phyloP scores from a whole-genome alignment of 805 yeast genomes.

The Cyberlindnera petersonii region DNA sequence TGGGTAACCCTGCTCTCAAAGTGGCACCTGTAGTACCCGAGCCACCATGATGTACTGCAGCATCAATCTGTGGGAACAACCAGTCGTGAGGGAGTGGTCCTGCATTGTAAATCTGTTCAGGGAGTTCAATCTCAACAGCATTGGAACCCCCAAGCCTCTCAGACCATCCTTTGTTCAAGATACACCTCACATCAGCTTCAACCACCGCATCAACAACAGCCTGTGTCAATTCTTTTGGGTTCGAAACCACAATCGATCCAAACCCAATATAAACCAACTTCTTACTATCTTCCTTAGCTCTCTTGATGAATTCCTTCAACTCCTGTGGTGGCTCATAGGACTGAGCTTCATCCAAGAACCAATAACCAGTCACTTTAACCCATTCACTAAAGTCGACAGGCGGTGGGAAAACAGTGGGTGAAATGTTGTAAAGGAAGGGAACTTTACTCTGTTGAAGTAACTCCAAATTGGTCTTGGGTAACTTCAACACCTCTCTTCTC shows the following conservation, averaged over 20 bases:
- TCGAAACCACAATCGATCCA: constrained; percentile 89
- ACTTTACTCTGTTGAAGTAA: constrained; percentile 70
- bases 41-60: constrained; percentile 97
- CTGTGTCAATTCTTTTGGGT: constrained; percentile 72
- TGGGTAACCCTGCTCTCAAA: constrained; percentile 80
- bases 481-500: constrained; percentile 64
- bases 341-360: constrained; percentile 76
- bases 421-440: constrained; percentile 85
- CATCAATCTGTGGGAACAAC: constrained; percentile 86
- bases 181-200: constrained; percentile 79
- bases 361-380: constrained; percentile 94
- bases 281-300: constrained; percentile 57
- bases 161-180: constrained; percentile 93
- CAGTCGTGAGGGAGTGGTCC: constrained; percentile 90
- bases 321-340: constrained; percentile 58
- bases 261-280: constrained; percentile 89
- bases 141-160: constrained; percentile 50
- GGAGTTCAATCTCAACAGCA: constrained; percentile 44
- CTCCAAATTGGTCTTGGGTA: constrained; percentile 68
- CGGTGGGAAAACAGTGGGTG: constrained; percentile 87
- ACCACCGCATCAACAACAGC: constrained; percentile 77
- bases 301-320: constrained; percentile 53
- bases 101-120: constrained; percentile 61
- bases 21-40: constrained; percentile 96
- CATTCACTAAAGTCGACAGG: constrained; percentile 92